Evolutionary conservation across 2,329 filamentous ascomycete genomes (phyloP).

Genomic region (Hypoxylon sp.): DNA sequence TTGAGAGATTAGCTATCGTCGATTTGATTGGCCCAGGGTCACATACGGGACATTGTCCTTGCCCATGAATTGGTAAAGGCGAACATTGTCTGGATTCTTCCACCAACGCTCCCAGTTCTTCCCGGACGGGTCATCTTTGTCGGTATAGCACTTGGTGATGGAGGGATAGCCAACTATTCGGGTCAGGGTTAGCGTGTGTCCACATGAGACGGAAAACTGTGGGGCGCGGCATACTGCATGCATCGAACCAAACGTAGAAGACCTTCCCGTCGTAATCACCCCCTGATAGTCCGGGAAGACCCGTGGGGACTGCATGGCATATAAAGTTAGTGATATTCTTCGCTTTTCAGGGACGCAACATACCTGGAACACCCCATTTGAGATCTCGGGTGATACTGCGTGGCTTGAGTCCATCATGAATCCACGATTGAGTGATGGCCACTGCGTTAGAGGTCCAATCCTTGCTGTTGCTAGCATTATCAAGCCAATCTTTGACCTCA

Average conservation of each 20-base stretch:
- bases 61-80: constrained; percentile 95
- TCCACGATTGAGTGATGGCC: constrained; percentile 84
- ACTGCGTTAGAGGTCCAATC: constrained; percentile 82
- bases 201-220: constrained; percentile 62
- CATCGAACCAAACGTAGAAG: constrained; percentile 91
- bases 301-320: constrained; percentile 59
- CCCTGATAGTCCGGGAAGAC: constrained; percentile 65
- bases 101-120: constrained; percentile 95
- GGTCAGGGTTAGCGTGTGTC: constrained; percentile 60
- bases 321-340: constrained; percentile 6
- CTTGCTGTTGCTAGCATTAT: constrained; percentile 79
- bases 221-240: constrained; percentile 90
- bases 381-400: constrained; percentile 93
- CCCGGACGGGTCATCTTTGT: constrained; percentile 60
- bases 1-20: constrained; percentile 14
- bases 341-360: constrained; percentile 6
- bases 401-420: constrained; percentile 86
- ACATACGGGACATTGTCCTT: constrained; percentile 79
- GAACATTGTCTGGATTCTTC: constrained; percentile 89
- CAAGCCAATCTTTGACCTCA: constrained; percentile 82
- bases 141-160: constrained; percentile 88
- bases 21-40: neutral
- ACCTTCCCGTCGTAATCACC: constrained; percentile 75
- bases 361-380: constrained; percentile 81
- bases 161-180: constrained; percentile 84